A percentile compares a stretch with the other conserved stretches of the same genome.
phyloP scores from a whole-genome alignment of 148 eudicot genomes.

The Rhododendron ferrugineum region DNA sequence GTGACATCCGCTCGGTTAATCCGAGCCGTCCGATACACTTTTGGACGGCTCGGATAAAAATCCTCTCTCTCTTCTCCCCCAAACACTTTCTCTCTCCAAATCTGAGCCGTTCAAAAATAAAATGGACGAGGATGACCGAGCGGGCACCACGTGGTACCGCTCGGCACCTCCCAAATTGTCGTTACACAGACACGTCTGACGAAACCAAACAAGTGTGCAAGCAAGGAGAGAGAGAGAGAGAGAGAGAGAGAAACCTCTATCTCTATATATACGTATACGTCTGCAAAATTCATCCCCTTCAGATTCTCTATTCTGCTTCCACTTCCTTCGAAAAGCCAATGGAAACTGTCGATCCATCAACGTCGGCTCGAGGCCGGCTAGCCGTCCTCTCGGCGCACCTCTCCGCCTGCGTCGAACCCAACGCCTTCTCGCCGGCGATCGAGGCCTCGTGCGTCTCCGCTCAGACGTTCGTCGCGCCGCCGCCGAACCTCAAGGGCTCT shows the following conservation, averaged over 20 bases:
- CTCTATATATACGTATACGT: not conserved
- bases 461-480: constrained; percentile 45
- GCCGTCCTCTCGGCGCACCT: constrained; percentile 89
- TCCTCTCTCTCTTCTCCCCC: too few species aligned
- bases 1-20: too few species aligned
- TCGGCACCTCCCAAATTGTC: too few species aligned
- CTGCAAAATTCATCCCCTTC: not conserved
- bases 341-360: constrained; percentile 37
- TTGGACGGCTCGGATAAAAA: too few species aligned
- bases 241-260: not conserved
- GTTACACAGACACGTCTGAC: too few species aligned
- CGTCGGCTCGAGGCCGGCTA: constrained; percentile 54
- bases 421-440: constrained; percentile 24
- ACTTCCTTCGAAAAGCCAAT: constrained; percentile 11
- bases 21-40: too few species aligned
- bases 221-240: too few species aligned
- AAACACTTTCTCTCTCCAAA: too few species aligned
- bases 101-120: too few species aligned
- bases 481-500: constrained; percentile 65
- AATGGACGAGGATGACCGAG: too few species aligned
- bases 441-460: constrained; percentile 47
- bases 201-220: not conserved
- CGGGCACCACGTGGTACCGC: too few species aligned
- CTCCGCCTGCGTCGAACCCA: constrained; percentile 19
- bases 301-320: not conserved